These are phyloP conservation scores for Oldenlandia corymbosa DNA, from an alignment of 257 asterid species.

Conservation along the genomic window DNA sequence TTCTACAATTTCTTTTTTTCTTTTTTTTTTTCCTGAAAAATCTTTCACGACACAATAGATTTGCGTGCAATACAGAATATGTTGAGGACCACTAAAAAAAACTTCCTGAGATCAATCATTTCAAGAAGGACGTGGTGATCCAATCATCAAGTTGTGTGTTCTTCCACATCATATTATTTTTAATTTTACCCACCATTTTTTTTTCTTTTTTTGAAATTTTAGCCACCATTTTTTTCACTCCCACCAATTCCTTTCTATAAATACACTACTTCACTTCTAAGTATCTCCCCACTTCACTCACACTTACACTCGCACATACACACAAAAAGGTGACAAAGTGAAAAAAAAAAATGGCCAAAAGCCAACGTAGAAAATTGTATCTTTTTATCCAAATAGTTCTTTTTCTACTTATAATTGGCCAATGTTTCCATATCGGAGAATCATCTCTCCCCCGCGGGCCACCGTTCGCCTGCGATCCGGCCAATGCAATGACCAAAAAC, in stretches of 20 bases:
- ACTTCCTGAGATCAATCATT: background rate
- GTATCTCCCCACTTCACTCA: slow-evolving; percentile 16
- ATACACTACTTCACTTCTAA: slow-evolving; percentile 12
- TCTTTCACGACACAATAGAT: no score
- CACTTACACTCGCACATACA: background rate
- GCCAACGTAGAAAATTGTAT: background rate
- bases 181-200: slow-evolving; percentile 3
- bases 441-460: slow-evolving; percentile 47
- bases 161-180: background rate
- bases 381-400: slow-evolving; percentile 14
- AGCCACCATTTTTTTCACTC: background rate
- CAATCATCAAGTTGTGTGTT: slow-evolving; percentile 9
- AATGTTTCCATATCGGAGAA: slow-evolving; percentile 17
- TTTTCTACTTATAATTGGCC: slow-evolving; percentile 12
- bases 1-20: no score
- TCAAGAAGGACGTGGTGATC: slow-evolving; percentile 27
- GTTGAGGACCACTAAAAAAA: no score
- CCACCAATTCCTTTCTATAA: slow-evolving; percentile 24
- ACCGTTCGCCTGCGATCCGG: slow-evolving; percentile 74
- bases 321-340: background rate
- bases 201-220: no score
- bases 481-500: slow-evolving; percentile 31
- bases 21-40: no score
- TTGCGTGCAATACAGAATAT: no score
- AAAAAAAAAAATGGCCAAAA: slow-evolving; percentile 6